Base-by-base conservation (phyloP, 176 grass and related monocot species). In the Lolium rigidum region DNA sequence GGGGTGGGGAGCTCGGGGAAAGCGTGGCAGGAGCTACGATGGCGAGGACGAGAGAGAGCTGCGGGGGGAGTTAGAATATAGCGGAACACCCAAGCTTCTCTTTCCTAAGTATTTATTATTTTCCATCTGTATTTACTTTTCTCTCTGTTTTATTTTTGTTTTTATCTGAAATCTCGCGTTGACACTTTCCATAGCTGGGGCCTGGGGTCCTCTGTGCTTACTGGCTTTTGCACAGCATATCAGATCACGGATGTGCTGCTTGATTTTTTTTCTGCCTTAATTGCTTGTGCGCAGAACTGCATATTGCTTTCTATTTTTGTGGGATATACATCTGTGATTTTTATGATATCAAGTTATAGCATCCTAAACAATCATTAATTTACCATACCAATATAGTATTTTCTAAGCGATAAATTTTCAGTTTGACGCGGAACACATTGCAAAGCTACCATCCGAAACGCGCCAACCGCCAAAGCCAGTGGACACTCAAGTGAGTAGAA, bases 21-120 rank as follows among this genome's bases (percentile, higher is more conserved):
- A 86, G 76, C 70, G 79, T 47, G 76, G 73, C 66, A 74, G 77
- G 64, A 85, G 70, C 77, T 73, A 83, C 78, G 63, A 86, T 80
- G 80, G 82, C 31, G 83, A 66, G 51, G 71, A 28, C 26, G 26
- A 68, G 80, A 86, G 84, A 82, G 70, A 84, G 88, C 80, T 90
- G 82, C 86, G 90, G 90, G 47, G 89, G 85, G 9, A 82, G 90
- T 91, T 91, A 88, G 77, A 88, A 81, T 85, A 62, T 55, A 63
- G 80, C 70, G 85, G 76, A 85, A 77, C 78, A 81, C 22, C 43
- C 44, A 20, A 46, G 60, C 62, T 71, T 75, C 77, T 84, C 85
- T 69, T 65, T 38, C 82, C 61, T 88, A 71, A 85, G 88, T 85
- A 77, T 77, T 70, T 35, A 35, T 35, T 35, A 35, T 35, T 74